Conservation (phyloP, 345 rosid species). For the Aegle marmelos region DNA sequence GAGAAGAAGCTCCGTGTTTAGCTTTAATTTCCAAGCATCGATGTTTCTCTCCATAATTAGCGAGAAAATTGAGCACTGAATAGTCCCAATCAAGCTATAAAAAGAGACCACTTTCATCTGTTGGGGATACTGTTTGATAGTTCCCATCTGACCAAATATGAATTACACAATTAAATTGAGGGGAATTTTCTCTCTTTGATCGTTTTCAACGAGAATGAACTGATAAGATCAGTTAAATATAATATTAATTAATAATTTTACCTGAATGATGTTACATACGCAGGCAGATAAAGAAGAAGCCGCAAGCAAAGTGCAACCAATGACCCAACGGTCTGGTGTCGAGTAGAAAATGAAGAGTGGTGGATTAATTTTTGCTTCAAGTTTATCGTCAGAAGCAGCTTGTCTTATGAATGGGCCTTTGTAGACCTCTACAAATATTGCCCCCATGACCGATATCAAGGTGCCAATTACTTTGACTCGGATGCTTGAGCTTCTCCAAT, state of each 20-base stretch:
- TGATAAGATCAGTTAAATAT: too few species aligned
- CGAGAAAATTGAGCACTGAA: constrained; percentile 55
- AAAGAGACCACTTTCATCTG: constrained; percentile 68
- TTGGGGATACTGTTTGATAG: constrained; percentile 53
- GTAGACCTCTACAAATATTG: constrained; percentile 44
- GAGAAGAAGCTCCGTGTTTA: constrained; percentile 54
- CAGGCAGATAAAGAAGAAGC: constrained; percentile 58
- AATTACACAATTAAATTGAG: not conserved
- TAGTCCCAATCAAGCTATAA: constrained; percentile 67
- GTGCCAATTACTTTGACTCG: constrained; percentile 48
- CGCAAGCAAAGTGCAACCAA: constrained; percentile 68
- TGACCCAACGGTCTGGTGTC: constrained; percentile 58
- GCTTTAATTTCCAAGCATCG: constrained; percentile 62
- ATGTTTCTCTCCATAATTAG: constrained; percentile 57
- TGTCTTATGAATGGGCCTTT: constrained; percentile 53
- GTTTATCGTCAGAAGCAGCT: constrained; percentile 27
- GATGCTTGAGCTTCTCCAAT: constrained; percentile 48
- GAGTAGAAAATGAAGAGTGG: constrained; percentile 53
- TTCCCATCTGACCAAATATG: constrained; percentile 39
- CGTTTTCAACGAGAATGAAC: too few species aligned
- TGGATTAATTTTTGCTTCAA: constrained; percentile 17
- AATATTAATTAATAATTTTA: not conserved
- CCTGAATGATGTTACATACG: constrained; percentile 71
- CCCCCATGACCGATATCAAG: constrained; percentile 53
- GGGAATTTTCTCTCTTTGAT: too few species aligned